Evolutionary conservation across 2,329 filamentous ascomycete species (phyloP).

Genomic region (Corinectria fuckeliana): DNA sequence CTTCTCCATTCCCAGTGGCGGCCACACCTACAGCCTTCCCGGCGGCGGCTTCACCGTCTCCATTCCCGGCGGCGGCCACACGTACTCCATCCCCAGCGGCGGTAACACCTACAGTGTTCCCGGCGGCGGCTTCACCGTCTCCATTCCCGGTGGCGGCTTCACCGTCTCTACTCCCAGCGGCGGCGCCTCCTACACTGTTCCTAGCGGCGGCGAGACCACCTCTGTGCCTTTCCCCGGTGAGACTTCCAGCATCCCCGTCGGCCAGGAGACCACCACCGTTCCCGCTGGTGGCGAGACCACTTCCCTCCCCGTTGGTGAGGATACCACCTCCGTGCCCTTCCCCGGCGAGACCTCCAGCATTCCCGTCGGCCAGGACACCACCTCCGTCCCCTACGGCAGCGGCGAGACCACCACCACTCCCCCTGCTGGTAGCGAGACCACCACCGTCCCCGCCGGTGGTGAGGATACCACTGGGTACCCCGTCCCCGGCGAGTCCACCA

Average conservation of each 20-base stretch:
- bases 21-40: slow-evolving; percentile 32
- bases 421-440: slow-evolving; percentile 17
- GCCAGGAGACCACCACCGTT: slow-evolving; percentile 28
- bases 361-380: slow-evolving; percentile 20
- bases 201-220: slow-evolving; percentile 27
- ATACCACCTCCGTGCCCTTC: slow-evolving; percentile 23
- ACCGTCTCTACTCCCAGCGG: slow-evolving; percentile 20
- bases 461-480: neutral
- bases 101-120: slow-evolving; percentile 21
- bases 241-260: slow-evolving; percentile 3
- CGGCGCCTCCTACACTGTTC: slow-evolving; percentile 24
- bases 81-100: slow-evolving; percentile 19
- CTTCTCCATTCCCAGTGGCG: slow-evolving; percentile 3
- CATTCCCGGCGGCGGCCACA: slow-evolving; percentile 1
- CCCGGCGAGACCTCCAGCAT: neutral
- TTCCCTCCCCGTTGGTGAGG: slow-evolving; percentile 28
- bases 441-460: neutral
- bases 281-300: slow-evolving; percentile 35
- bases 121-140: slow-evolving; percentile 19
- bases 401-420: slow-evolving; percentile 19
- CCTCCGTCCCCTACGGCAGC: slow-evolving; percentile 22
- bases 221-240: neutral
- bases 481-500: slow-evolving; percentile 19
- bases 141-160: neutral
- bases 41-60: slow-evolving; percentile 20